Conservation (phyloP, 2,329 filamentous ascomycete genomes). For the Diaporthe amygdali region DNA sequence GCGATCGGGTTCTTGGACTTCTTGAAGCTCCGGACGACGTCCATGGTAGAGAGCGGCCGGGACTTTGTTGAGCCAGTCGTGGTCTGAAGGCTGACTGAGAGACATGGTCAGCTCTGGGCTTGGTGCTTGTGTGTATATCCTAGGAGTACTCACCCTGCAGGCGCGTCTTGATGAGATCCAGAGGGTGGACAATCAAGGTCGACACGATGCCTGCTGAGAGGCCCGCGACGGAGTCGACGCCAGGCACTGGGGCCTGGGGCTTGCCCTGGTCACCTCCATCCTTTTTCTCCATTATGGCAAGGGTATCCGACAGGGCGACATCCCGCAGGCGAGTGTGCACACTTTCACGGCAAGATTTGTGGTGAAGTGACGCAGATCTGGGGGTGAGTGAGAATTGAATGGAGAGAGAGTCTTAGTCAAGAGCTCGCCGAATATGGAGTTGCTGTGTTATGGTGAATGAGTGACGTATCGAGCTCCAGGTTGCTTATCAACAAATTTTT, state of each 20-base stretch:
- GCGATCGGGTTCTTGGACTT: slow-evolving; percentile 61
- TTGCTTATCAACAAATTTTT: slow-evolving; percentile 26
- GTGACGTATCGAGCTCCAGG: slow-evolving; percentile 19
- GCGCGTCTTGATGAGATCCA: slow-evolving; percentile 96
- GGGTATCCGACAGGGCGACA: not conserved
- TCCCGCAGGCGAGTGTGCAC: not conserved
- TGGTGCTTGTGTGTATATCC: too few species aligned
- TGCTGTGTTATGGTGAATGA: not conserved
- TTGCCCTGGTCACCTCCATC: slow-evolving; percentile 56
- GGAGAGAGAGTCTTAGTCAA: not conserved
- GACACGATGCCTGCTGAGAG: slow-evolving; percentile 87
- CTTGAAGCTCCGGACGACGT: slow-evolving; percentile 56
- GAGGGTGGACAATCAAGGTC: slow-evolving; percentile 86
- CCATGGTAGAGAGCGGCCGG: slow-evolving; percentile 51
- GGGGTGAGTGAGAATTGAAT: not conserved
- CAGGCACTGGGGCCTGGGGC: slow-evolving; percentile 70
- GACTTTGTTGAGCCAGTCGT: slow-evolving; percentile 47
- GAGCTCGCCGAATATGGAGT: not conserved
- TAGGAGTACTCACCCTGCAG: slow-evolving; percentile 73
- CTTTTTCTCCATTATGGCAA: slow-evolving; percentile 31
- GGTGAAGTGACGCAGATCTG: not conserved
- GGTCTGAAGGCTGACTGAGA: slow-evolving; percentile 47
- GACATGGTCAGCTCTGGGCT: not conserved
- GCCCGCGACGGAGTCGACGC: slow-evolving; percentile 87
- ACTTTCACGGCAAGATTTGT: not conserved